phyloP scores from a whole-genome alignment of 148 eudicot genomes.

The Gaultheria prostrata region DNA sequence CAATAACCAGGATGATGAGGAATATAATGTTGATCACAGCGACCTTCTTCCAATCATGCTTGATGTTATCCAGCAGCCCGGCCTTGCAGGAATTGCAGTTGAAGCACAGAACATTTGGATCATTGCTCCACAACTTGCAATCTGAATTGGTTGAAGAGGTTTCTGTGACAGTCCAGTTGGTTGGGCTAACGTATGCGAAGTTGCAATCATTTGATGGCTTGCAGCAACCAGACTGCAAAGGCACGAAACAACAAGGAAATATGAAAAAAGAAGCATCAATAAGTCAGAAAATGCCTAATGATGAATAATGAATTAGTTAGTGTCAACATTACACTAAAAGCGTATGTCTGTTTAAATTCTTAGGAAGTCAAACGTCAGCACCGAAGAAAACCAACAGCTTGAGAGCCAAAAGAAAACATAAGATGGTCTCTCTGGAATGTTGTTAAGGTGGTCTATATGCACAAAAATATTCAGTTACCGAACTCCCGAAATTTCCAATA shows the following conservation, averaged over 20 bases:
- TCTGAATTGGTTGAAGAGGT: slow-evolving; percentile 39
- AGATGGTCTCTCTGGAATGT: background rate
- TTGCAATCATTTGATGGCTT: slow-evolving; percentile 71
- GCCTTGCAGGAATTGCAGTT: slow-evolving; percentile 90
- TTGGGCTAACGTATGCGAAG: slow-evolving; percentile 59
- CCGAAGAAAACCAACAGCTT: background rate
- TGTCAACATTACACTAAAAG: background rate
- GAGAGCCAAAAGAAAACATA: background rate
- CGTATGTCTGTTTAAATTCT: background rate
- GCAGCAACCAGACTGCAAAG: slow-evolving; percentile 87
- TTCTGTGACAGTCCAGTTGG: slow-evolving; percentile 46
- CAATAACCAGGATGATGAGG: slow-evolving; percentile 65
- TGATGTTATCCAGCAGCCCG: slow-evolving; percentile 76
- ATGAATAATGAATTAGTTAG: background rate
- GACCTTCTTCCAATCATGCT: slow-evolving; percentile 80
- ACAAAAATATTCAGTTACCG: background rate
- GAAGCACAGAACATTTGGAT: slow-evolving; percentile 50
- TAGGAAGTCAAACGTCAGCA: background rate
- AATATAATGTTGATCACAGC: slow-evolving; percentile 67
- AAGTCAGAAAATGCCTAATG: background rate
- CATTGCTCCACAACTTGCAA: slow-evolving; percentile 62
- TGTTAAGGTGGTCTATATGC: background rate
- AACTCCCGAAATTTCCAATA: background rate
- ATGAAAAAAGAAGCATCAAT: background rate
- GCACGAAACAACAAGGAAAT: background rate